Evolutionary conservation across 1,139 yeast genomes (phyloP), one percentile per base, ranked within the genome.

Genomic region (Scheffersomyces lignicola): DNA sequence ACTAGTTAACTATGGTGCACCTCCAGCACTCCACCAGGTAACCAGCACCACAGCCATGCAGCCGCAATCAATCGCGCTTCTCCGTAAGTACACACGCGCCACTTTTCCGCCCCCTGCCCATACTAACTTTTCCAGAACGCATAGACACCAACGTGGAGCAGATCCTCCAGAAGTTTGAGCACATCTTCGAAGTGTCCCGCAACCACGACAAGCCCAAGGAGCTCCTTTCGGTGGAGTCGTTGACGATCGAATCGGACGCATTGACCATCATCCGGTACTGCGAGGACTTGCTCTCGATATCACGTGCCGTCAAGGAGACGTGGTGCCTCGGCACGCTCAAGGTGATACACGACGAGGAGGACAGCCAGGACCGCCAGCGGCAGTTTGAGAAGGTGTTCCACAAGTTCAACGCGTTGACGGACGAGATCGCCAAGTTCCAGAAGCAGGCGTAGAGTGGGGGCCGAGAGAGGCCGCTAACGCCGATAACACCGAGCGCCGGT

Each of bases 241-340:
- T 77, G 14, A 78, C 78, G 7, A 73, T 78, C 11, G 81, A 78
- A 47, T 65, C 78, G 11, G 73, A 76, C 47, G 70, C 81, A 0
- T 59, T 72, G 39, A 64, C 71, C 4, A 76, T 78, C 3, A 66
- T 76, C 3, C 56, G 80, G 33, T 56, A 75, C 7, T 69, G 80
- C 31, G 79, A 78, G 42, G 83, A 78, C 37, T 51, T 78, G 16
- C 56, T 78, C 11, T 57, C 69, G 0, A 64, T 77, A 3, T 73
- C 80, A 2, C 53, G 78, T 29, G 63, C 69, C 1, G 49, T 78
- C 26, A 70, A 73, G 43, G 83, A 78, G 46, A 64, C 73, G 2
- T 78, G 83, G 83, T 68, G 78, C 25, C 56, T 78, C 41, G 80
- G 79, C 4, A 75, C 79, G 18, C 61, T 76, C 44, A 68, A 64